phyloP scores from a whole-genome alignment of 83 land plant genomes.

The Thuja plicata region DNA sequence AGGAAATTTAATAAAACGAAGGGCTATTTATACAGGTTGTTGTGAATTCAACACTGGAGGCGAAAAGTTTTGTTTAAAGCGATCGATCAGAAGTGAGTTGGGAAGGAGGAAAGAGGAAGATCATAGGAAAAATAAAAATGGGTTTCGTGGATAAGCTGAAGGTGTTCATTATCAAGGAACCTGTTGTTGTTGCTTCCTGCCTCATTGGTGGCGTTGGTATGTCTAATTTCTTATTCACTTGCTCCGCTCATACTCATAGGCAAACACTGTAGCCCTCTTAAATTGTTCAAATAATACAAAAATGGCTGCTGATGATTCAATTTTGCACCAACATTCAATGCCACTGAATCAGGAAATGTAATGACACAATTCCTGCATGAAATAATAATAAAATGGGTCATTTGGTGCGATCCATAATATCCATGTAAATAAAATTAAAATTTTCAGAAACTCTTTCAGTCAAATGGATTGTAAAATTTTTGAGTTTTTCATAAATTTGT shows the following conservation, averaged over 20 bases:
- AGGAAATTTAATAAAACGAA: no score
- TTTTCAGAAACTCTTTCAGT: no score
- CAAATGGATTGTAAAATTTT: no score
- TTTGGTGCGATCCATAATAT: no score
- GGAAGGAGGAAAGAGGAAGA: no score
- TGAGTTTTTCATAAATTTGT: no score
- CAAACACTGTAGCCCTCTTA: not conserved
- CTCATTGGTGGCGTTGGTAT: slow-evolving; percentile 61
- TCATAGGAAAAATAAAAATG: slow-evolving; percentile 18
- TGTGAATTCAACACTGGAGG: no score
- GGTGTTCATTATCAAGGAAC: slow-evolving; percentile 55
- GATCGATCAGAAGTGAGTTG: no score
- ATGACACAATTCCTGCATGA: not conserved
- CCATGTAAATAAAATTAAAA: no score
- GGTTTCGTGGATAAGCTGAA: slow-evolving; percentile 50
- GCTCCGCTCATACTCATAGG: not conserved
- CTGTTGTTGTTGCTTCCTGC: slow-evolving; percentile 58
- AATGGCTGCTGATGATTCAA: not conserved
- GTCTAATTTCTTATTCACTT: not conserved
- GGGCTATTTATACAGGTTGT: no score
- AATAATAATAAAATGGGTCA: no score
- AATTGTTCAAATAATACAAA: not conserved
- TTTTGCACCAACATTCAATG: not conserved
- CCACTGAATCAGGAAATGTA: not conserved
- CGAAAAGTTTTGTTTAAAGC: no score